Base-by-base conservation (phyloP, 2,329 filamentous ascomycete species). In the Talaromyces pinophilus region DNA sequence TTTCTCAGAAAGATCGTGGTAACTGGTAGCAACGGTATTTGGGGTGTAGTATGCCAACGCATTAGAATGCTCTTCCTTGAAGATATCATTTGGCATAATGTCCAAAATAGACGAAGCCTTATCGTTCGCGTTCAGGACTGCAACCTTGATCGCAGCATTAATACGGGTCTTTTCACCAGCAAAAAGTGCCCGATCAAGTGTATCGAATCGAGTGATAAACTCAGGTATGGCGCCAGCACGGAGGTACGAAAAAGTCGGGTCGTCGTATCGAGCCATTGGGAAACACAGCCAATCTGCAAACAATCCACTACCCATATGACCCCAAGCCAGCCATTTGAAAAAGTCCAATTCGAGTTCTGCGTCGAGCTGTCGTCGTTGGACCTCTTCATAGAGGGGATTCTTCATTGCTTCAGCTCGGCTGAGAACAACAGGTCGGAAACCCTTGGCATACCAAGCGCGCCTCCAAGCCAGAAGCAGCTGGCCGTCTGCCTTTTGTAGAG, bases 371-470 rank as follows among this genome's bases (percentile, higher is more conserved):
- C 54, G 61, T 33, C 46, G 44, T 76, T 93, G 89, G 63, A 96
- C 81, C 63, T 88, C 83, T 70, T 88, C 84, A 75, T 94, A 97
- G 22, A 91, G 80, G 0, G 91, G 91, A 74, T 97, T 95, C 73
- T 88, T 88, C 83, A 89, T 90, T 19, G 93, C 93, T 75, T 98
- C 94, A 0, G 86, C 87, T 17, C 88, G 86, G 61, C 91, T 89
- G 65, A 98, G 80, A 48, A 98, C 90, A 7, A 95, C 84, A 0
- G 95, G 94, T 69, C 85, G 88, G 80, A 98, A 97, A 11, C 94
- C 95, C 73, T 96, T 88, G 0, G 93, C 92, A 92, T 92, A 98
- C 93, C 94, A 98, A 2, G 94, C 93, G 55, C 92, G 87, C 67
- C 93, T 87, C 95, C 95, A 98, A 63, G 91, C 90, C 66, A 96